Conservation (phyloP, 768 basidiomycete genomes). For the Tulasnella sp. region DNA sequence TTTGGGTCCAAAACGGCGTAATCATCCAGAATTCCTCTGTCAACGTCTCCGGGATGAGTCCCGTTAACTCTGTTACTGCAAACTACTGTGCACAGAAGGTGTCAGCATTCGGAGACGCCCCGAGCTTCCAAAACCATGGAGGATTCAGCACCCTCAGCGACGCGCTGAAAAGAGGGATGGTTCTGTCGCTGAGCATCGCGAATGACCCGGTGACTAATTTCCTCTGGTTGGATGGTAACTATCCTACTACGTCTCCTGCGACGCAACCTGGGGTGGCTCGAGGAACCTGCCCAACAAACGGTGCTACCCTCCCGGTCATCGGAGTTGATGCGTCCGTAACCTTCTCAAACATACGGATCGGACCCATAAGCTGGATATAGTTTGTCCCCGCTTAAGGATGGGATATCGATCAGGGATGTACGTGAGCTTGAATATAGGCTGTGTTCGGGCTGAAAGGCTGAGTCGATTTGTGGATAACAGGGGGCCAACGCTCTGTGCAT, state of each 20-base stretch:
- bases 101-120: constrained; percentile 50
- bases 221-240: not conserved
- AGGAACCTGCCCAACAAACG: not conserved
- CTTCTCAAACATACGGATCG: not conserved
- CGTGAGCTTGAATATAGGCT: not conserved
- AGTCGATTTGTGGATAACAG: not conserved
- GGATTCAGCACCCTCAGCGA: constrained; percentile 42
- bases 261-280: not conserved
- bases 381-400: too few species aligned
- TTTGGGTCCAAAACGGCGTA: not conserved
- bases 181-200: not conserved
- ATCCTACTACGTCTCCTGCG: not conserved
- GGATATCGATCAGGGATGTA: too few species aligned
- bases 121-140: constrained; percentile 49
- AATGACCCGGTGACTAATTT: not conserved
- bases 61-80: constrained; percentile 52
- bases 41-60: not conserved
- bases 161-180: not conserved
- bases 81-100: constrained; percentile 54
- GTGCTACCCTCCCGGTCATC: not conserved
- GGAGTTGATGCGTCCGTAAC: not conserved
- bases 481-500: not conserved
- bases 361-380: not conserved
- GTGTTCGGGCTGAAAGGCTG: too few species aligned
- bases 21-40: constrained; percentile 3